Evolutionary conservation across 2,329 filamentous ascomycete genomes (phyloP).

Genomic region (Colletotrichum trifolii): DNA sequence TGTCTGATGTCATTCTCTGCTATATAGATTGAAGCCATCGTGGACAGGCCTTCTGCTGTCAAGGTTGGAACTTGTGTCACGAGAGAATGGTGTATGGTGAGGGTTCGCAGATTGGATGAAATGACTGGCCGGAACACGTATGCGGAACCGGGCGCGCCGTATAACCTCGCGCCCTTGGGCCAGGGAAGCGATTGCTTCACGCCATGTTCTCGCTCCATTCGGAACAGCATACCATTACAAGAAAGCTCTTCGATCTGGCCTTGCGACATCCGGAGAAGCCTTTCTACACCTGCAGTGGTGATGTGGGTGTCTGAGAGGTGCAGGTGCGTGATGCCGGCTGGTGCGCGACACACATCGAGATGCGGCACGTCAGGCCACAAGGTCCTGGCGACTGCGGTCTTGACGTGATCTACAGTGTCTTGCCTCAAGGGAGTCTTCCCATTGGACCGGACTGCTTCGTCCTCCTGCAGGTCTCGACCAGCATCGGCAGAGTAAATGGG

Average conservation of each 20-base stretch:
- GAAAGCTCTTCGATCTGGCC: slow-evolving; percentile 65
- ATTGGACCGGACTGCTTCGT: slow-evolving; percentile 41
- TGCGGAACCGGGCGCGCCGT: slow-evolving; percentile 57
- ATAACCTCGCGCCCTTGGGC: slow-evolving; percentile 47
- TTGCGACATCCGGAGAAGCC: slow-evolving; percentile 53
- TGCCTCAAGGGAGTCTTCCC: slow-evolving; percentile 45
- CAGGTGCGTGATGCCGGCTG: slow-evolving; percentile 63
- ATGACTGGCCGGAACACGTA: slow-evolving; percentile 64
- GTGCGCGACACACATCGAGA: slow-evolving; percentile 41
- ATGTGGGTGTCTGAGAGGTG: slow-evolving; percentile 62
- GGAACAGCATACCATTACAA: slow-evolving; percentile 54
- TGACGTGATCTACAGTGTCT: slow-evolving; percentile 49
- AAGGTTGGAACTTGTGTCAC: slow-evolving; percentile 66
- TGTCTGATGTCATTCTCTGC: slow-evolving; percentile 58
- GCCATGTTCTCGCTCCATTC: slow-evolving; percentile 2
- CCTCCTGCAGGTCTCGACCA: slow-evolving; percentile 40
- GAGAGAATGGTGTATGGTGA: slow-evolving; percentile 70
- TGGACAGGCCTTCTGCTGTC: slow-evolving; percentile 49
- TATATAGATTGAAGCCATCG: slow-evolving; percentile 50
- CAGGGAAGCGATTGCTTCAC: slow-evolving; percentile 38
- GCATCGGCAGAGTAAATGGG: slow-evolving; percentile 53
- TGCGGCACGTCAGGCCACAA: slow-evolving; percentile 32
- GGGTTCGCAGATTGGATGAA: slow-evolving; percentile 62
- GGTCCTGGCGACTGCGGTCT: slow-evolving; percentile 37
- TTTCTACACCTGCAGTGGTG: slow-evolving; percentile 55